These are phyloP conservation scores for Phytophthora hibernalis DNA, from an alignment of 352 stramenopile genomes.

Conservation along the genomic window DNA sequence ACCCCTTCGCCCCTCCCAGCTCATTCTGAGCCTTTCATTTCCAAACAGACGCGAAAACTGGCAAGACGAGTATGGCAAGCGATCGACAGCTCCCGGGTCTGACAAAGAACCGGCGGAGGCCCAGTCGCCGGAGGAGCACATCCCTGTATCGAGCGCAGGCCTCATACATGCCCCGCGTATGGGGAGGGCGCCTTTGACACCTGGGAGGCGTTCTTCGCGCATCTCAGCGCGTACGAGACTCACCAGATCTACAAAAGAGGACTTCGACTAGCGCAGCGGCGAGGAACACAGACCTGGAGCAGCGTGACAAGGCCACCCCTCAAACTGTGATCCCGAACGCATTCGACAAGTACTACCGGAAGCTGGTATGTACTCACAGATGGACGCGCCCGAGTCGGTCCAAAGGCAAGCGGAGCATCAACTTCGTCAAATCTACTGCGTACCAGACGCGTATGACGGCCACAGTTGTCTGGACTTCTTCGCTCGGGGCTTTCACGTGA, in stretches of 20 bases:
- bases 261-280: neutral
- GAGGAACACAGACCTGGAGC: neutral
- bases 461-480: neutral
- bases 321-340: too few species aligned
- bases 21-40: neutral
- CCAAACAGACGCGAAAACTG: neutral
- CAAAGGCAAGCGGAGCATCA: neutral
- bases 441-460: neutral
- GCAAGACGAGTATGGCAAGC: neutral
- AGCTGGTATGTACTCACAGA: too few species aligned
- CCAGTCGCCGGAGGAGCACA: neutral
- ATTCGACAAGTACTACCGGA: too few species aligned
- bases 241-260: neutral
- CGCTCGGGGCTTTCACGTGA: conserved; percentile 3
- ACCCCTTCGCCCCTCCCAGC: too few species aligned
- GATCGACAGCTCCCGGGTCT: neutral
- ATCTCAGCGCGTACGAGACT: neutral
- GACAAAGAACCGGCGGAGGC: neutral
- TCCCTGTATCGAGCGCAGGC: neutral
- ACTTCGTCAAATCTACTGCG: conserved; percentile 9
- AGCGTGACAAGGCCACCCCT: neutral
- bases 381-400: conserved; percentile 1
- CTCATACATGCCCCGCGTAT: neutral
- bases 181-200: neutral
- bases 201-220: neutral